phyloP scores from a whole-genome alignment of 495 filamentous ascomycete genomes.

The Penicillium alfredii region DNA sequence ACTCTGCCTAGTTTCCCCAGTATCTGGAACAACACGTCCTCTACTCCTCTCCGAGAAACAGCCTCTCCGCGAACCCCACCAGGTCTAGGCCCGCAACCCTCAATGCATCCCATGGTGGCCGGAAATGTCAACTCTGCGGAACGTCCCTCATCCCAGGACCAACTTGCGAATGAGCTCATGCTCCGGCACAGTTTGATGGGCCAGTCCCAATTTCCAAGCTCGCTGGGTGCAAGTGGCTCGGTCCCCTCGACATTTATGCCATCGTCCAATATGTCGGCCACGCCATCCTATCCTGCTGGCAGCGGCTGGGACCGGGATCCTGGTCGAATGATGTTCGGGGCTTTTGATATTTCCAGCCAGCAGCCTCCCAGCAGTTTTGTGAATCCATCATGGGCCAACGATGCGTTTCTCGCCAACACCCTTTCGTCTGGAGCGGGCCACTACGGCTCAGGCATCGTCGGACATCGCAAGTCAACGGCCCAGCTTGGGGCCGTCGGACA shows the following conservation, averaged over 20 bases:
- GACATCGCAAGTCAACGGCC: conserved; percentile 25
- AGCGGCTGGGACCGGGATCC: conserved; percentile 26
- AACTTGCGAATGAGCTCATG: conserved; percentile 24
- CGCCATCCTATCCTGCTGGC: conserved; percentile 12
- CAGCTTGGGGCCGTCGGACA: conserved; percentile 42
- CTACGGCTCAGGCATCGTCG: conserved; percentile 21
- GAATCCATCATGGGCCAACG: conserved; percentile 36
- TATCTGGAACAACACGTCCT: conserved; percentile 43
- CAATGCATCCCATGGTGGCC: conserved; percentile 12
- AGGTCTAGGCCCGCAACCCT: conserved; percentile 26
- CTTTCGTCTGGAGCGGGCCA: conserved; percentile 21
- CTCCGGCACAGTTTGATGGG: conserved; percentile 25
- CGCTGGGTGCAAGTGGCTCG: conserved; percentile 17
- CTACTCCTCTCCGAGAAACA: conserved; percentile 26
- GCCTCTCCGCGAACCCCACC: conserved; percentile 32
- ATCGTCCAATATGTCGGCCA: conserved; percentile 16
- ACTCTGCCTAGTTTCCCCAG: conserved; percentile 36
- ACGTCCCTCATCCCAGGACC: conserved; percentile 23
- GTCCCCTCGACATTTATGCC: conserved; percentile 25
- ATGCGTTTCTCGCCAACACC: conserved; percentile 39
- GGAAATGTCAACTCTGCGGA: conserved; percentile 14
- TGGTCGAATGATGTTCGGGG: conserved; percentile 11
- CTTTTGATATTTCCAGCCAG: conserved; percentile 27
- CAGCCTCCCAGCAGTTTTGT: conserved; percentile 25
- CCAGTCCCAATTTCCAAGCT: conserved; percentile 22